Evolutionary conservation across 345 rosid species (phyloP).

Genomic region (Euphorbia tirucalli): DNA sequence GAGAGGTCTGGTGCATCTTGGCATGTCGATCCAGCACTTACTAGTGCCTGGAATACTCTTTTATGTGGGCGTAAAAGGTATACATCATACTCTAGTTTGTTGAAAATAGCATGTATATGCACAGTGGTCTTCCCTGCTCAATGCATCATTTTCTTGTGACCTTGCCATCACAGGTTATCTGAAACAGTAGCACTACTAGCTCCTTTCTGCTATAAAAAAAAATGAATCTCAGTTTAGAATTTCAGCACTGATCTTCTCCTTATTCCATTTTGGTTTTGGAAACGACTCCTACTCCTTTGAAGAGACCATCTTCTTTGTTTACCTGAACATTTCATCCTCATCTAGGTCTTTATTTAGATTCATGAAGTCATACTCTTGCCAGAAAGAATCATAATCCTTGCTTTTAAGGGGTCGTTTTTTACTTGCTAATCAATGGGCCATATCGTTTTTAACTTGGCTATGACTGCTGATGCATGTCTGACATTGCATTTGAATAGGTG

Average conservation of each 20-base stretch:
- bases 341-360: not conserved
- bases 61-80: slow-evolving; percentile 95
- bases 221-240: not conserved
- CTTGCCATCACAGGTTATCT: not conserved
- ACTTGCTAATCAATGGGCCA: not conserved
- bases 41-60: slow-evolving; percentile 98
- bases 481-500: slow-evolving; percentile 53
- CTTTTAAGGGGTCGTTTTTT: not conserved
- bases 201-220: not conserved
- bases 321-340: not conserved
- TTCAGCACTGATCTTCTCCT: not conserved
- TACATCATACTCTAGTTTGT: not conserved
- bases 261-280: not conserved
- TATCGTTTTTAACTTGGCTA: not conserved
- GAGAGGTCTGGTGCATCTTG: slow-evolving; percentile 99
- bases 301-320: not conserved
- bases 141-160: not conserved
- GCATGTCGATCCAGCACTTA: slow-evolving; percentile 98
- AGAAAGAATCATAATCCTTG: not conserved
- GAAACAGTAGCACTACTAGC: not conserved
- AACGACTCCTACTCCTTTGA: not conserved
- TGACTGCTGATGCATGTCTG: slow-evolving; percentile 14
- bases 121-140: not conserved
- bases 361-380: not conserved
- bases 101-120: slow-evolving; percentile 5